Evolutionary conservation across 2,329 filamentous ascomycete genomes (phyloP).

Genomic region (Hymenoscyphus infarciens): DNA sequence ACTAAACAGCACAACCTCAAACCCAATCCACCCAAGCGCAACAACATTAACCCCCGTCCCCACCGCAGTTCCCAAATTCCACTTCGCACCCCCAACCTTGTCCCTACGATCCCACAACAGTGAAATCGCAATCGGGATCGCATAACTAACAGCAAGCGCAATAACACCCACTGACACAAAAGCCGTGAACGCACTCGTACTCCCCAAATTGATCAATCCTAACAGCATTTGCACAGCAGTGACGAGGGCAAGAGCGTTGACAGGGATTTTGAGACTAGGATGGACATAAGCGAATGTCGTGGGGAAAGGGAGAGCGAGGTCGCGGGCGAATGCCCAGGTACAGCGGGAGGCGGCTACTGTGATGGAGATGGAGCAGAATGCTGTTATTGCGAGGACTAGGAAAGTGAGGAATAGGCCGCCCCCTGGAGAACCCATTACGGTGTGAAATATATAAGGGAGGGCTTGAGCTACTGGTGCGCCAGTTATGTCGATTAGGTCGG

Average conservation of each 20-base stretch:
- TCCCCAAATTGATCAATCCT: constrained; percentile 67
- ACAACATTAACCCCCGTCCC: constrained; percentile 49
- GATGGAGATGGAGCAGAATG: constrained; percentile 53
- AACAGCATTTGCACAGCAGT: constrained; percentile 61
- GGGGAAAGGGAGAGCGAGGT: constrained; percentile 63
- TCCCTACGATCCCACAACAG: constrained; percentile 56
- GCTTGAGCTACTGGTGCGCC: constrained; percentile 45
- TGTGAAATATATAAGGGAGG: constrained; percentile 48
- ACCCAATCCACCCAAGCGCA: constrained; percentile 53
- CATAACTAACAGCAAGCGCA: constrained; percentile 68
- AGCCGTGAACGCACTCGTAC: constrained; percentile 64
- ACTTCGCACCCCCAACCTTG: constrained; percentile 50
- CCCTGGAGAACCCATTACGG: constrained; percentile 47
- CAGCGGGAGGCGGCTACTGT: constrained; percentile 55
- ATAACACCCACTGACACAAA: constrained; percentile 70
- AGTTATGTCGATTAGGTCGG: constrained; percentile 44
- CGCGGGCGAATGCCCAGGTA: constrained; percentile 64
- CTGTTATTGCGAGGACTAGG: constrained; percentile 46
- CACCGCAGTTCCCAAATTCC: constrained; percentile 51
- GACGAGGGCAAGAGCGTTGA: constrained; percentile 49
- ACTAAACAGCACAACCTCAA: constrained; percentile 62
- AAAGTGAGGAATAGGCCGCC: constrained; percentile 47
- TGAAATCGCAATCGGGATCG: constrained; percentile 69
- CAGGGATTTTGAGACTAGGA: constrained; percentile 37
- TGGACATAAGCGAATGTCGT: constrained; percentile 38